phyloP scores from a whole-genome alignment of 352 stramenopile genomes.

The Phytopythium ostracodes region DNA sequence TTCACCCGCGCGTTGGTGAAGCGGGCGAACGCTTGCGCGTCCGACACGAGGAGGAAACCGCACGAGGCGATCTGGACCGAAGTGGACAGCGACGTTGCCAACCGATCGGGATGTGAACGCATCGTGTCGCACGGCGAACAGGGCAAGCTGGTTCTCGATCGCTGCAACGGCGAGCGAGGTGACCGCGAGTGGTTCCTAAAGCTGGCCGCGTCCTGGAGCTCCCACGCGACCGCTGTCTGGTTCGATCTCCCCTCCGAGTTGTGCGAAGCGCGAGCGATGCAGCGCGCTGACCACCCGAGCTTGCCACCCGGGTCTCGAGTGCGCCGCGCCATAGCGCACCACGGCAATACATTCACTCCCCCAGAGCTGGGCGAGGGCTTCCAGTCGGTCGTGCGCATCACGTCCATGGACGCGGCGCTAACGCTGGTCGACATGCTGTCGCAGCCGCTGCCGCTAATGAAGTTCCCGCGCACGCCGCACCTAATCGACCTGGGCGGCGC shows the following conservation, averaged over 20 bases:
- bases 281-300: constrained; percentile 35
- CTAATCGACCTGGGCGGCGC: constrained; percentile 53
- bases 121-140: constrained; percentile 23
- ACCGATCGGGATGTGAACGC: constrained; percentile 26
- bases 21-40: constrained; percentile 14
- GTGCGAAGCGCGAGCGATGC: constrained; percentile 45
- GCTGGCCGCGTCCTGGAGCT: constrained; percentile 42
- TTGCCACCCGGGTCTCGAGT: constrained; percentile 40
- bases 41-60: not conserved
- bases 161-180: constrained; percentile 42
- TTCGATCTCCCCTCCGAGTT: constrained; percentile 44
- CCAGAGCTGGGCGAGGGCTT: constrained; percentile 49
- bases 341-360: constrained; percentile 32
- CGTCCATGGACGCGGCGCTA: constrained; percentile 39
- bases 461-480: constrained; percentile 60
- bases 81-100: constrained; percentile 49
- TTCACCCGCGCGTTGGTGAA: constrained; percentile 48
- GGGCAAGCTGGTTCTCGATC: constrained; percentile 45
- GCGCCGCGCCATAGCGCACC: constrained; percentile 32
- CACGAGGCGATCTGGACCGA: constrained; percentile 28
- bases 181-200: constrained; percentile 41
- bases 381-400: constrained; percentile 40
- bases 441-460: constrained; percentile 38
- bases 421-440: constrained; percentile 28
- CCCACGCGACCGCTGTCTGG: constrained; percentile 53